phyloP scores from a whole-genome alignment of 352 stramenopile genomes.

The Globisporangium spinosum region DNA sequence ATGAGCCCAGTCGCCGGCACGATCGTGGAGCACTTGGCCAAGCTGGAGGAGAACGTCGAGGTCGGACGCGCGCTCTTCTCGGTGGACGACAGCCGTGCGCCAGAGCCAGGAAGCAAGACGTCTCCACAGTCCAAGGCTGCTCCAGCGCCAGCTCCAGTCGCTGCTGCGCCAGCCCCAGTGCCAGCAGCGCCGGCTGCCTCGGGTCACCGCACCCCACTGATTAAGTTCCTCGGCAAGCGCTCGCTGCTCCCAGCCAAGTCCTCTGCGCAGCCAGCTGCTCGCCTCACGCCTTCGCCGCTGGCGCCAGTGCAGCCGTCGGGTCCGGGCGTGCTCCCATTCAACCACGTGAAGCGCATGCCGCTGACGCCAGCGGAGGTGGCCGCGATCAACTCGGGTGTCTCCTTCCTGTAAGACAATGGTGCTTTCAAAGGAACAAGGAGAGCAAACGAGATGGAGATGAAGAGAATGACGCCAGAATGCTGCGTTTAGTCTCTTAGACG shows the following conservation, averaged over 20 bases:
- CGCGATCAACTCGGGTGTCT: constrained; percentile 78
- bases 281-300: constrained; percentile 17
- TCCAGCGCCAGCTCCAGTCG: constrained; percentile 6
- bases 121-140: constrained; percentile 17
- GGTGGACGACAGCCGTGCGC: constrained; percentile 81
- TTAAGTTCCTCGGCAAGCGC: constrained; percentile 72
- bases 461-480: neutral
- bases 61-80: constrained; percentile 93
- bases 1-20: constrained; percentile 88
- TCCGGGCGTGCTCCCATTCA: constrained; percentile 60
- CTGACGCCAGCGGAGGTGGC: constrained; percentile 61
- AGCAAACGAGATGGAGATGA: neutral
- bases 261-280: constrained; percentile 24
- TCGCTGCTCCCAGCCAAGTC: constrained; percentile 47
- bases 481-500: neutral
- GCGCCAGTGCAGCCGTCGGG: constrained; percentile 51
- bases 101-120: constrained; percentile 25
- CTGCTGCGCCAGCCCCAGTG: constrained; percentile 16
- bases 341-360: constrained; percentile 57
- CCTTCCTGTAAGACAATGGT: constrained; percentile 50
- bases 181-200: constrained; percentile 14
- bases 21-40: constrained; percentile 91
- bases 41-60: constrained; percentile 95
- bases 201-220: constrained; percentile 53
- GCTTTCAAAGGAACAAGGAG: neutral